These are phyloP conservation scores for Ochetophila trinervis DNA, from an alignment of 306 rosid genomes.

Conservation along the genomic window DNA sequence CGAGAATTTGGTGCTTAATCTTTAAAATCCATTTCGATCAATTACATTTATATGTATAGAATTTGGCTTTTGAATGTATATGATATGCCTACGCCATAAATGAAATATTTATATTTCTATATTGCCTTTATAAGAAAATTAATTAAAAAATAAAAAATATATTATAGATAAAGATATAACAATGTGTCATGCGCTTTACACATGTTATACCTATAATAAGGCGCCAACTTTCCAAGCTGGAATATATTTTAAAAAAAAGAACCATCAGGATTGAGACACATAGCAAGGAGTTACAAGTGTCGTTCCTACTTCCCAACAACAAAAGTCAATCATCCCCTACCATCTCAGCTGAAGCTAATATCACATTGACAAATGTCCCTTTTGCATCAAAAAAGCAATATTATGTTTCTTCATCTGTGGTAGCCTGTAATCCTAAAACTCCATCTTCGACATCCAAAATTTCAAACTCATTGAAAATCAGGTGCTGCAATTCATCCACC, in stretches of 20 bases:
- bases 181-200: no score
- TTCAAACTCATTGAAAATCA: constrained; percentile 55
- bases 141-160: no score
- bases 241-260: not conserved
- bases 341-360: constrained; percentile 22
- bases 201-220: constrained; percentile 24
- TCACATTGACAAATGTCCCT: constrained; percentile 35
- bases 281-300: constrained; percentile 34
- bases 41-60: no score
- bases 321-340: constrained; percentile 41
- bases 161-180: no score
- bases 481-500: constrained; percentile 62
- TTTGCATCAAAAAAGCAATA: constrained; percentile 10
- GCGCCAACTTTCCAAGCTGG: constrained; percentile 32
- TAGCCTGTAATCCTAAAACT: constrained; percentile 24
- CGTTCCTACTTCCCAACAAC: constrained; percentile 24
- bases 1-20: no score
- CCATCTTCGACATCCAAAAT: constrained; percentile 19
- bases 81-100: no score
- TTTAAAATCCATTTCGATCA: no score
- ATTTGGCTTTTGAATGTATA: no score
- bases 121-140: no score
- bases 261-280: constrained; percentile 24
- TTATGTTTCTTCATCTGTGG: constrained; percentile 32
- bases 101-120: no score